Evolutionary conservation across 139 green algal genomes (phyloP).

Genomic region (Volvox africanus): DNA sequence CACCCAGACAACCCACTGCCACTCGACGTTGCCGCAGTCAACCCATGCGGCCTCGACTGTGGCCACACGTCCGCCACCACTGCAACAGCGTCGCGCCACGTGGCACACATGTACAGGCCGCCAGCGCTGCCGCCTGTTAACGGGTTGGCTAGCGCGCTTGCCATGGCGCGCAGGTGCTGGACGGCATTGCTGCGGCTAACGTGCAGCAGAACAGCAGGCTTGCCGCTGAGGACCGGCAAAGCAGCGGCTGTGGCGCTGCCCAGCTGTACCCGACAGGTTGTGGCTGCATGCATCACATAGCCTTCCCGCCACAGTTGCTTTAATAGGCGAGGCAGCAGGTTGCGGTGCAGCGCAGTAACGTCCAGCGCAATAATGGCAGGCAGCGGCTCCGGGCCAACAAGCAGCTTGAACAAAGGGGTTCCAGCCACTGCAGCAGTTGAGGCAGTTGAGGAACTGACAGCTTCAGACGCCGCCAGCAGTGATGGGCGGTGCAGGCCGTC

Average conservation of each 20-base stretch:
- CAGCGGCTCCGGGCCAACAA: constrained; percentile 9
- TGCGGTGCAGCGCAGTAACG: background rate
- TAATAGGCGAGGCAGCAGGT: constrained; percentile 40
- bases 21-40: too few species aligned
- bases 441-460: background rate
- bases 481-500: constrained; percentile 27
- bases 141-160: background rate
- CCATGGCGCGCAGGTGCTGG: constrained; percentile 20
- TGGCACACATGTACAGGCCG: constrained; percentile 7
- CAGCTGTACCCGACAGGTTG: background rate
- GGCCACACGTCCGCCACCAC: constrained; percentile 22
- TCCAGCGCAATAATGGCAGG: constrained; percentile 2
- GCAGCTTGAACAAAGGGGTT: background rate
- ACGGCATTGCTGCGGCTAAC: constrained; percentile 47
- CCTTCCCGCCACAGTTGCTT: constrained; percentile 47
- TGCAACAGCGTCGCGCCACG: background rate
- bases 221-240: background rate
- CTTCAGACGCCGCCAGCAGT: background rate
- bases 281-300: constrained; percentile 20
- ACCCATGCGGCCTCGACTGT: background rate
- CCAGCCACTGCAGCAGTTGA: background rate
- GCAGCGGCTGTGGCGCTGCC: constrained; percentile 25
- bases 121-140: background rate
- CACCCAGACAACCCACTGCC: too few species aligned
- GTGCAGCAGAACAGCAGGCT: constrained; percentile 38